Base-by-base conservation (phyloP, 352 stramenopile species). In the Globisporangium nagaii region DNA sequence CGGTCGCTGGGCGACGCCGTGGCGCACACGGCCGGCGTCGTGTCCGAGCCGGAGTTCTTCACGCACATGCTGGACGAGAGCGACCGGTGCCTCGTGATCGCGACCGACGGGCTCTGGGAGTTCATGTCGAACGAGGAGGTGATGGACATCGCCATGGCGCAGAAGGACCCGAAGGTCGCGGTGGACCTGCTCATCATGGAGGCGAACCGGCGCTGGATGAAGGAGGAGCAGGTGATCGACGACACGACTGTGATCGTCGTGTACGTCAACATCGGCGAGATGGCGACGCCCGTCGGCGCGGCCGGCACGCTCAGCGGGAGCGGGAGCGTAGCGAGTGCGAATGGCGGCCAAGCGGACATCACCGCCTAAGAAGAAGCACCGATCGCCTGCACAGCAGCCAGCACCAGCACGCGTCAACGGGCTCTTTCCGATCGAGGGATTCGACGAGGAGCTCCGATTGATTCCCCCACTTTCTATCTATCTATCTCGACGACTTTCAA, bases 201-300 rank as follows among this genome's bases (percentile, higher is more conserved):
- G 66, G 92, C 93, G 19, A 98, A 96, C 64, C 79, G 85, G 27
- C 92, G 96, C 60, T 99, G 97, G 97, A 98, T 99, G 93, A 95
- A 96, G 56, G 95, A 98, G 65, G 97, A 99, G 67, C 94, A 98
- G 61, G 97, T 99, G 15, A 98, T 99, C 61, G 97, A 99, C 64
- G 97, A 99, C 77, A 99, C 96, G 36, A 99, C 96, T 5, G 88
- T 99, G 32, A 98, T 98, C 71, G 91, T 99, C 48, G 96, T 95
- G 39, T 98, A 98, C 64, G 68, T 99, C 19, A 84, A 92, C 58
- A 84, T 79, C 40, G 61, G 67, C n/a, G 63, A 75, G 43, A 77
- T 77, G 65, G 40, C 25, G n/a, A 31, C 45, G 20, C 55, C 55
- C 9, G 41, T 28, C 9, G 55, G 27, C 0, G 55, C 55, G 2